phyloP scores from a whole-genome alignment of 495 filamentous ascomycete species.

The Hyaloscypha bicolor region DNA sequence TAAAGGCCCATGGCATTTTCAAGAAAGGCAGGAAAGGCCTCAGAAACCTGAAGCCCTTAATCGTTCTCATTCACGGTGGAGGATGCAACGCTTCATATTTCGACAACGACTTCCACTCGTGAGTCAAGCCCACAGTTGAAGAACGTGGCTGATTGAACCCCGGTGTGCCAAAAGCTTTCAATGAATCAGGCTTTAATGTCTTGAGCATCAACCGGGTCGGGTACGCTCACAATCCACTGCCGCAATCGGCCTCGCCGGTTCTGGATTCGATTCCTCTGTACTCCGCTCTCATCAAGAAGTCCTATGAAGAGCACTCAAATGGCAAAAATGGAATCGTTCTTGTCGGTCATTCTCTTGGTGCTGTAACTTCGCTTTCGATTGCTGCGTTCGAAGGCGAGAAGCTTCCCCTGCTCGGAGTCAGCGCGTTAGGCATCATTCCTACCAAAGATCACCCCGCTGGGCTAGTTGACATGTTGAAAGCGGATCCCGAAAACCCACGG shows the following conservation, averaged over 20 bases:
- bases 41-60: neutral
- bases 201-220: constrained; percentile 1
- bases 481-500: constrained; percentile 1
- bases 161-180: neutral
- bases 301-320: constrained; percentile 1
- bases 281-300: neutral
- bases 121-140: neutral
- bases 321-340: constrained; percentile 1
- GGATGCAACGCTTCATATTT: constrained; percentile 1
- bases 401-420: constrained; percentile 1
- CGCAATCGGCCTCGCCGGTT: neutral
- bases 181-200: neutral
- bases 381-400: neutral
- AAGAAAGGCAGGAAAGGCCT: neutral
- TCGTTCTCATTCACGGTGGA: constrained; percentile 5
- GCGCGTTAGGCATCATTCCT: constrained; percentile 2
- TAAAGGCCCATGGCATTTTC: constrained; percentile 5
- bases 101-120: constrained; percentile 8
- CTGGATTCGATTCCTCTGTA: constrained; percentile 2
- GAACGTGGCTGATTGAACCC: neutral
- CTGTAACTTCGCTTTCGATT: neutral
- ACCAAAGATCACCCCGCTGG: neutral
- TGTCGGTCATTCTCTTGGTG: neutral
- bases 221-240: neutral
- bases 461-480: neutral